Evolutionary conservation across 2,329 filamentous ascomycete species (phyloP), one percentile per base, ranked within the genome.

Genomic region (Trichoderma breve): DNA sequence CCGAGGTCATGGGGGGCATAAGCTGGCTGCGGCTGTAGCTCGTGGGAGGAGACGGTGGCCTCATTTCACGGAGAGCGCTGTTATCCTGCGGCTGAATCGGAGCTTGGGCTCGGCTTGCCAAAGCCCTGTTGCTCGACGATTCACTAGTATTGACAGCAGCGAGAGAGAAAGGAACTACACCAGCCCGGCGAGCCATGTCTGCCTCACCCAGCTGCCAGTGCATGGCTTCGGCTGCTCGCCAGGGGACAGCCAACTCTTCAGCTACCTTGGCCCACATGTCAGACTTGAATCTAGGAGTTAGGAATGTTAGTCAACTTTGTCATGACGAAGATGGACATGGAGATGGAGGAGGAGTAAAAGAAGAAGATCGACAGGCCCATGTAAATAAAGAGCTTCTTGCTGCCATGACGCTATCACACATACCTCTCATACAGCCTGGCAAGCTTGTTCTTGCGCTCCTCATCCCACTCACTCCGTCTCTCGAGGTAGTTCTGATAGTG

Each of bases 401-500:
- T 34, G 4, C 39, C 39, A 24, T 32, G 28, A 28, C n/a, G 18
- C 28, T 43, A 6, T 6, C 53, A 39, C 18, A 69, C 88, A 77
- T 88, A 98, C 95, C 96, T 93, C 84, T 98, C 95, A 81, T 98
- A 98, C 57, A 98, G 87, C 77, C 95, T 89, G 47, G 95, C 95
- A 65, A 98, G 90, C 84, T 97, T 98, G 83, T 98, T 97, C 84
- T 98, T 98, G 80, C 94, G 92, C 81, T 98, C 95, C 79, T 98
- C 96, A 78, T 98, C 94, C 95, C 95, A 98, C 80, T 97, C 94
- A 77, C 93, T 94, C 71, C 94, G 88, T 78, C 94, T 89, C 82
- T 99, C 96, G 68, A 98, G 89, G 80, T 98, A 98, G 81, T 99
- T 99, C 78, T 98, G 95, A 81, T 98, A 98, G 79, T 97, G 94